Evolutionary conservation across 1,284 basidiomycete species (phyloP), one percentile per base, ranked within the genome.

Genomic region (Filobasidium uniguttulatum): DNA sequence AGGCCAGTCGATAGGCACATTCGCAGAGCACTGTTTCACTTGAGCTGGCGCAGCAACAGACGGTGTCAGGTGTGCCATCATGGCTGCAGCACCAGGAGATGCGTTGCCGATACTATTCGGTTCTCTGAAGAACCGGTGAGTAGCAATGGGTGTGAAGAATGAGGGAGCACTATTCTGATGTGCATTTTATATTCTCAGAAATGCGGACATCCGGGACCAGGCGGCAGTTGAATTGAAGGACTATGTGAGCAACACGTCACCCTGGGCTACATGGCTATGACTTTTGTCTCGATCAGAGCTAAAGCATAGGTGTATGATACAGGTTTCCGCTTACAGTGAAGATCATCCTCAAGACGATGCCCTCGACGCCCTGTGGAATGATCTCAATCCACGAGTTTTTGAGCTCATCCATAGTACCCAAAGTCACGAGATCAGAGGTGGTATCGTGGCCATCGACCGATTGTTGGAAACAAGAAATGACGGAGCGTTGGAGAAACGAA

Each of bases 401-500:
- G 72, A 72, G 54, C 65, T 73, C 47, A 69, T 72, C 3, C 68
- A 72, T 57, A 70, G 67, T 46, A 70, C 69, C 46, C 64, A 66
- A 54, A 57, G 62, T 15, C 63, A 67, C 55, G 72, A 73, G 53
- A 63, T 72, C 54, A 59, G 73, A 10, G 73, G 73, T 41, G 71
- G 71, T 20, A 70, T 71, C 43, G 60, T 65, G 5, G 71, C 72
- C 25, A 73, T 73, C 49, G 70, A 67, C 40, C 53, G 56, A 14
- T 56, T 69, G 57, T 59, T 67, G 2, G 60, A 63, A 33, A 53
- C 63, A 19, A 62, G 63, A 9, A 66, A 62, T 45, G 64, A 68
- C 46, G 65, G 67, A 43, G 61, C 64, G 7, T 65, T 66, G 0
- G 67, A 70, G 48, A 57, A 64, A 45, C 62, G 63, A 0, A 50